Base-by-base conservation (phyloP, 306 rosid genomes). In the cucumber (Cucumis sativus) region DNA sequence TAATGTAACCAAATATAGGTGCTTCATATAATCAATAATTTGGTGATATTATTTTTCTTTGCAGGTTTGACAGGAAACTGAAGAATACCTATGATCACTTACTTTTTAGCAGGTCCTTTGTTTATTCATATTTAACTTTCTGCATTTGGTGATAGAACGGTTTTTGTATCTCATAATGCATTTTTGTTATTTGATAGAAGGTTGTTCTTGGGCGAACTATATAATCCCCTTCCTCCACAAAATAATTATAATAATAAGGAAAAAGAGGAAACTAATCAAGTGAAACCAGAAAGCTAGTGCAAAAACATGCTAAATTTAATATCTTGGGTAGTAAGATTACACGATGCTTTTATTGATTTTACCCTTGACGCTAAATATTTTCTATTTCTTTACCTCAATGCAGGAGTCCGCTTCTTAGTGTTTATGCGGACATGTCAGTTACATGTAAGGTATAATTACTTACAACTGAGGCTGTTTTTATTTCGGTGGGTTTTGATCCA, bases 41-140 rank as follows among this genome's bases (percentile, higher is more conserved):
- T 4, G 35, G 66, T 58, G 55, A 39, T 39, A 9, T 58, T 62
- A 20, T 79, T 17, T 66, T 51, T 47, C 45, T 79, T 78, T 84
- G 81, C 96, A 95, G 99, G 99, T 92, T 95, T 81, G 97, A 95
- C 88, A 87, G 93, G 85, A 95, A 92, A 84, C 86, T 95, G 89
- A 92, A 95, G 93, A 95, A 92, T 86, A 85, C 97, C 35, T 92
- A 92, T 71, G 99, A 92, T 86, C 93, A 90, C 80, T 91, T 95
- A 49, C 99, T 95, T 80, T 95, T 95, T 82, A 95, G 97, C 97
- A 95, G 99, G 99, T 95, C 77, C 59, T 25, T 60, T 80, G 23
- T 83, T 86, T 81, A 11, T 81, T 49, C 86, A 63, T 57, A 0
- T 66, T 56, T n/a, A 51, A 18, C 64, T 54, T 11, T 54, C 63